These are phyloP conservation scores for Fusarium sulawesiense DNA, from an alignment of 2,329 filamentous ascomycete species.

Conservation along the genomic window DNA sequence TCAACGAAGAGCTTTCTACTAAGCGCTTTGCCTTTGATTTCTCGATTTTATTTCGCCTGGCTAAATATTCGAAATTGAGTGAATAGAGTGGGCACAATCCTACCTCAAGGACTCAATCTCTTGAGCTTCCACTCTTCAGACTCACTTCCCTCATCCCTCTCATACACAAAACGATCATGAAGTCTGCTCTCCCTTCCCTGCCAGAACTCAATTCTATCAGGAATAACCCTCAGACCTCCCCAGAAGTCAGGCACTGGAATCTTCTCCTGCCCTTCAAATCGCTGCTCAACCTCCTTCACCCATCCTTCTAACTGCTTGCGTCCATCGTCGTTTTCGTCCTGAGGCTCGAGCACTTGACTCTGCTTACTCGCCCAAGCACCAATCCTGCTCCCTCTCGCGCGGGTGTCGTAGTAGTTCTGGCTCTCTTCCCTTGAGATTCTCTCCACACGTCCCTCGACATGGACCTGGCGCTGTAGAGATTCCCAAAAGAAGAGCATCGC, in stretches of 20 bases:
- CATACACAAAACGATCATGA: slow-evolving; percentile 94
- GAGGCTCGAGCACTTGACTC: slow-evolving; percentile 75
- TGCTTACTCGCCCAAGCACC: slow-evolving; percentile 96
- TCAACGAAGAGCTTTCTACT: background rate
- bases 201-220: slow-evolving; percentile 94
- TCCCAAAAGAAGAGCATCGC: slow-evolving; percentile 93
- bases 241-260: slow-evolving; percentile 95
- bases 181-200: slow-evolving; percentile 89
- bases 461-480: slow-evolving; percentile 85
- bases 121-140: slow-evolving; percentile 71
- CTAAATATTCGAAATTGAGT: background rate
- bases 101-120: slow-evolving; percentile 71
- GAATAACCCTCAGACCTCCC: slow-evolving; percentile 89
- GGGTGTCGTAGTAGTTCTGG: slow-evolving; percentile 73
- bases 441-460: slow-evolving; percentile 83
- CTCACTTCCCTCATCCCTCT: slow-evolving; percentile 63
- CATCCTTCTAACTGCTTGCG: slow-evolving; percentile 79
- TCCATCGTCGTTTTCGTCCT: slow-evolving; percentile 67
- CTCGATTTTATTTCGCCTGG: background rate
- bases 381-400: slow-evolving; percentile 82
- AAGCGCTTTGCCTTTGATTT: background rate
- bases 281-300: slow-evolving; percentile 80
- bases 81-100: background rate
- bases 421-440: slow-evolving; percentile 77
- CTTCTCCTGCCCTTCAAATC: slow-evolving; percentile 78